These are phyloP conservation scores for Talaromyces albobiverticillius DNA, from an alignment of 2,329 filamentous ascomycete species.

Conservation along the genomic window DNA sequence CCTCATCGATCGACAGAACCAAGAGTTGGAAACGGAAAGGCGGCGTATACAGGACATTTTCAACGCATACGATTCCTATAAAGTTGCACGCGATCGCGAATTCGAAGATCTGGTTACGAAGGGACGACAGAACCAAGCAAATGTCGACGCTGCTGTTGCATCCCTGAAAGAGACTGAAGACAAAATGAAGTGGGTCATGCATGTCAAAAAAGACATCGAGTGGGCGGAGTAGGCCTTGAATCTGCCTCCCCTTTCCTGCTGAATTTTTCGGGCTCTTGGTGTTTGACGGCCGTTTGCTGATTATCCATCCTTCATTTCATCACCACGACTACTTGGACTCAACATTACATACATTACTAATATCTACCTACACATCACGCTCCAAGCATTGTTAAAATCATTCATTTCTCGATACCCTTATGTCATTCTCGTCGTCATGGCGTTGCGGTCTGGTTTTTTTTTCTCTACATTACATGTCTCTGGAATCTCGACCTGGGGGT, in stretches of 20 bases:
- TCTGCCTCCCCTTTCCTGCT: too few species aligned
- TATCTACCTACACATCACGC: background rate
- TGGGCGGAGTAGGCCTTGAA: conserved; percentile 22
- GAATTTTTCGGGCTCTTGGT: background rate
- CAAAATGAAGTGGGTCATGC: conserved; percentile 50
- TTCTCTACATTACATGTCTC: background rate
- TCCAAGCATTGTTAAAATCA: background rate
- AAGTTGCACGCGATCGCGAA: conserved; percentile 39
- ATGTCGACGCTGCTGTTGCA: conserved; percentile 35
- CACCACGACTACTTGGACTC: background rate
- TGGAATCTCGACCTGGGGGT: background rate
- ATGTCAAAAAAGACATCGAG: conserved; percentile 36
- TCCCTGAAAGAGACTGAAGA: conserved; percentile 42
- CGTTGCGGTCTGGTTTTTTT: conserved; percentile 4
- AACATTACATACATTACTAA: background rate
- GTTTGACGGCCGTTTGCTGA: background rate
- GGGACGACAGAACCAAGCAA: conserved; percentile 27
- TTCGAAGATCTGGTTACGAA: conserved; percentile 33
- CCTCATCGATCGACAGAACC: conserved; percentile 45
- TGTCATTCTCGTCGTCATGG: background rate
- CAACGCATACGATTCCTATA: conserved; percentile 41
- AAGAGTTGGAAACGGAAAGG: conserved; percentile 39
- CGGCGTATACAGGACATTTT: conserved; percentile 40
- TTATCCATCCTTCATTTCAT: too few species aligned
- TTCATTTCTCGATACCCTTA: conserved; percentile 9